Percentiles rank a stretch among this genome's conserved stretches.
Evolutionary conservation across 257 asterid genomes (phyloP).

Genomic region (Hygrophila difformis): DNA sequence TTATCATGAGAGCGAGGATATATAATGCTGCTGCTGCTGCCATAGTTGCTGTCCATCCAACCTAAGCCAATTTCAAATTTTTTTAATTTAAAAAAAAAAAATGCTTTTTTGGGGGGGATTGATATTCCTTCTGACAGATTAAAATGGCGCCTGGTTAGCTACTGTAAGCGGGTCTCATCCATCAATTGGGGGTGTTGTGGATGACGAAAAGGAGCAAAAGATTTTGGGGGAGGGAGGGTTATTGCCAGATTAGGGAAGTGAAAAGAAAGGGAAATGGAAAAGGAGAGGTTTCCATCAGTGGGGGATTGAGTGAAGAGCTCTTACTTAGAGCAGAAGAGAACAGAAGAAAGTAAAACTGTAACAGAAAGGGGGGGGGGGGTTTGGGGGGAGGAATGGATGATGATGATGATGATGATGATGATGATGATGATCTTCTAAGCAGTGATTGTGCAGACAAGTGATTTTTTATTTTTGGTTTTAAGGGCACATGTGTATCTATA

Average conservation of each 20-base stretch:
- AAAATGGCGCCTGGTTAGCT: too few relatives aligned
- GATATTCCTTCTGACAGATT: too few relatives aligned
- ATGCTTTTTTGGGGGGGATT: too few relatives aligned
- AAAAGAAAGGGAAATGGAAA: not conserved
- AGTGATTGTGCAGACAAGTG: too few relatives aligned
- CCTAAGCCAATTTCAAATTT: not conserved
- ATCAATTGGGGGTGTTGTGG: too few relatives aligned
- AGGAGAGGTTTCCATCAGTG: conserved; percentile 9
- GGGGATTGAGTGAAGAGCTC: conserved; percentile 25
- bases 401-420: too few relatives aligned
- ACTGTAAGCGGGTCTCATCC: conserved; percentile 4
- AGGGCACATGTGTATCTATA: too few relatives aligned
- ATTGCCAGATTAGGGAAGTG: conserved; percentile 13
- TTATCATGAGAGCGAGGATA: conserved; percentile 9
- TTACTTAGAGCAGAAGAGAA: conserved; percentile 19
- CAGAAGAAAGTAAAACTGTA: conserved; percentile 26
- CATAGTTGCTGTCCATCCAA: conserved; percentile 19
- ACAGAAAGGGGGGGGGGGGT: conserved; percentile 17
- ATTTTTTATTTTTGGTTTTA: too few relatives aligned
- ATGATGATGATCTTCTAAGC: too few relatives aligned
- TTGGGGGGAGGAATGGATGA: too few relatives aligned
- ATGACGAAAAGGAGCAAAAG: conserved; percentile 8
- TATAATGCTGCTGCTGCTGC: too few relatives aligned
- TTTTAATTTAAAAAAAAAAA: conserved; percentile 19
- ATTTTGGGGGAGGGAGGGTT: conserved; percentile 13